Evolutionary conservation across 345 rosid species (phyloP).

Genomic region (Dipteronia dyeriana): DNA sequence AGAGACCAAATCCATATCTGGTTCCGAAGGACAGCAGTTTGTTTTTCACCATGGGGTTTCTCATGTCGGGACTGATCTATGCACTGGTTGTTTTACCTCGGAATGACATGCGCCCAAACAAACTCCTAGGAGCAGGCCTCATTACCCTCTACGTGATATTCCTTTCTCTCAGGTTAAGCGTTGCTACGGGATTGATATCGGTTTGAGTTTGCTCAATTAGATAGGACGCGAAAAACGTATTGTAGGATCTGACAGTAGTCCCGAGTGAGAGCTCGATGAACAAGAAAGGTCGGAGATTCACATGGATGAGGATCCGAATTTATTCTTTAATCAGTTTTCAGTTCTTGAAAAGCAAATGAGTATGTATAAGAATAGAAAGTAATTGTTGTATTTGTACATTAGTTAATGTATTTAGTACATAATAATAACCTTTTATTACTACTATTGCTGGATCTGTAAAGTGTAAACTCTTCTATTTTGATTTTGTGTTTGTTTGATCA

Average conservation of each 20-base stretch:
- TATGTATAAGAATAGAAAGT: neutral
- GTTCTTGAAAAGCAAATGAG: neutral
- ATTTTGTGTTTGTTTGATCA: neutral
- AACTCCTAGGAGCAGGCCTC: constrained; percentile 48
- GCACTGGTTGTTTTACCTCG: constrained; percentile 63
- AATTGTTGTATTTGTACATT: neutral
- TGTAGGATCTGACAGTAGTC: neutral
- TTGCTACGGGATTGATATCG: constrained; percentile 42
- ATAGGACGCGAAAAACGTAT: neutral
- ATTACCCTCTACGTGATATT: constrained; percentile 42
- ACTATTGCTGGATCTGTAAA: neutral
- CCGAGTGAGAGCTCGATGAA: neutral
- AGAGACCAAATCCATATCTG: constrained; percentile 46
- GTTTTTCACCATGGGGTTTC: constrained; percentile 72
- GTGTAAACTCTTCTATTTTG: neutral
- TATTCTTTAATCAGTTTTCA: neutral
- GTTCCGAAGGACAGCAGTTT: constrained; percentile 63
- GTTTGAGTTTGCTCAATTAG: constrained; percentile 20
- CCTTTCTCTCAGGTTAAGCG: constrained; percentile 38
- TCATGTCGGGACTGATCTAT: constrained; percentile 59
- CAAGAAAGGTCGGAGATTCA: neutral
- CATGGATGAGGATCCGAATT: neutral
- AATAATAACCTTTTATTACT: neutral
- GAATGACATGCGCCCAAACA: constrained; percentile 76
- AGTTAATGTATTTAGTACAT: neutral